These are phyloP conservation scores for Rhodotorula babjevae DNA, from an alignment of 768 basidiomycete genomes.

Conservation along the genomic window DNA sequence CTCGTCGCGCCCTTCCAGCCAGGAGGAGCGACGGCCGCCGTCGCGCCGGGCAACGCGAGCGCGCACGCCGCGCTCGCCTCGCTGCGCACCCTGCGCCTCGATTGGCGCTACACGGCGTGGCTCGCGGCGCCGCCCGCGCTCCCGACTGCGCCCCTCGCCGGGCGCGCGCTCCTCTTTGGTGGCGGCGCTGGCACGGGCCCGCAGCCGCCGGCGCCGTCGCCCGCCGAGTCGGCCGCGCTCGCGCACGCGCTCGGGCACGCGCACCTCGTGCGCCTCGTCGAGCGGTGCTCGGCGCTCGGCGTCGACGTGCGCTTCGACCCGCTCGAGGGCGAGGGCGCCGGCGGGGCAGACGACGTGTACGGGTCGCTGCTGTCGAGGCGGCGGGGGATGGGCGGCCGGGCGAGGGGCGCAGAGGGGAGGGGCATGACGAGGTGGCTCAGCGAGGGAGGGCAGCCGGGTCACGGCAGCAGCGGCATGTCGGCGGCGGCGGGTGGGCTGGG, in stretches of 20 bases:
- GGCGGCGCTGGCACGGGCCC: background rate
- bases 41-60: background rate
- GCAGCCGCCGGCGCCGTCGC: background rate
- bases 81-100: conserved; percentile 1
- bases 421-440: background rate
- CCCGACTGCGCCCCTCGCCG: too few species aligned
- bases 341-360: background rate
- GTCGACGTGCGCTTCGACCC: background rate
- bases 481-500: too few species aligned
- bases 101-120: conserved; percentile 5
- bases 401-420: background rate
- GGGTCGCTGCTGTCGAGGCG: background rate
- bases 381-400: background rate
- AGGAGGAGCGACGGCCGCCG: background rate
- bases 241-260: background rate
- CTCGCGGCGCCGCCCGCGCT: background rate
- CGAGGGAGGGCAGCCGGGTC: too few species aligned
- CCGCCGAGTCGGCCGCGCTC: background rate
- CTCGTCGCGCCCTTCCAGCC: conserved; percentile 15
- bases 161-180: too few species aligned
- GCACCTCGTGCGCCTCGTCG: background rate
- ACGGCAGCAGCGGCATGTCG: too few species aligned
- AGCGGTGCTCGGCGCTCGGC: background rate
- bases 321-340: background rate
- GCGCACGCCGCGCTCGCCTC: background rate